These are phyloP conservation scores for Colletotrichum cordylinicola DNA, from an alignment of 2,329 filamentous ascomycete genomes.

Conservation along the genomic window DNA sequence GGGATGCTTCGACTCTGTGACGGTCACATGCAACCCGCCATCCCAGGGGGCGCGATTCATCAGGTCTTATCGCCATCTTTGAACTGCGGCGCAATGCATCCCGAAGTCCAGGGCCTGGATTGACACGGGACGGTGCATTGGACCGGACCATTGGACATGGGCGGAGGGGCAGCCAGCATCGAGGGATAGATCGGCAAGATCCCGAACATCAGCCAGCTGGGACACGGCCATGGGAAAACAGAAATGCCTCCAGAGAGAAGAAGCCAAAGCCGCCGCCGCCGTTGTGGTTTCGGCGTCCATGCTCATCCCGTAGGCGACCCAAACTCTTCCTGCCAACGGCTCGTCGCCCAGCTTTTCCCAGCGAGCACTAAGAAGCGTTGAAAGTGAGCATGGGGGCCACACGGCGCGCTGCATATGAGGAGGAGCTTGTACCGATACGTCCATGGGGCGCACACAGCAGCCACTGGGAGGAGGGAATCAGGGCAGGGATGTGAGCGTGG, in stretches of 20 bases:
- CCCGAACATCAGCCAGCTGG: not conserved
- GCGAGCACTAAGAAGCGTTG: not conserved
- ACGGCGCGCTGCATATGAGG: not conserved
- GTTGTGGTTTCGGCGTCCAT: not conserved
- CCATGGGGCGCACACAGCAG: not conserved
- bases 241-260: constrained; percentile 13
- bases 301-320: not conserved
- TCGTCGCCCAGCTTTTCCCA: not conserved
- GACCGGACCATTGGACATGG: not conserved
- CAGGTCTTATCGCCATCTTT: not conserved
- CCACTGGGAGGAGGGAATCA: not conserved
- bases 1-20: not conserved
- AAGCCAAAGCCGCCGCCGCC: constrained; percentile 4
- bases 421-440: not conserved
- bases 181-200: not conserved
- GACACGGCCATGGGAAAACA: not conserved
- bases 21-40: not conserved
- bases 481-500: not conserved
- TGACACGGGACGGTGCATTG: not conserved
- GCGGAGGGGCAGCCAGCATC: not conserved
- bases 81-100: constrained; percentile 4
- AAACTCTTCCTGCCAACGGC: not conserved
- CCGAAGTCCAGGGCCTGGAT: not conserved
- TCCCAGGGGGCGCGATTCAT: not conserved
- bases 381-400: not conserved